Conservation (phyloP, 768 basidiomycete genomes). For the Terana coerulea region DNA sequence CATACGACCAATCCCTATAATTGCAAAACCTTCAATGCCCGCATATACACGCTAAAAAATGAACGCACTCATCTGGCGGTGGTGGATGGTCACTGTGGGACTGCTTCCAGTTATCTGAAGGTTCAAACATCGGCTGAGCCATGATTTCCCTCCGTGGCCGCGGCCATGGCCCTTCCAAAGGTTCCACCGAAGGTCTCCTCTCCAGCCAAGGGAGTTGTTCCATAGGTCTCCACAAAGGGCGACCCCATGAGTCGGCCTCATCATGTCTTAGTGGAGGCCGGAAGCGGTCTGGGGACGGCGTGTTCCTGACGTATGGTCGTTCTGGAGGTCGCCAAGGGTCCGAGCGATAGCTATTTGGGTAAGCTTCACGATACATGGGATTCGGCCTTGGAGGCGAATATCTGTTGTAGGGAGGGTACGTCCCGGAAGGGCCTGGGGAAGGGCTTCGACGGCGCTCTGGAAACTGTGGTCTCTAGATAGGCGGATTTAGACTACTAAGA, state of each 20-base stretch:
- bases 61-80: constrained; percentile 9
- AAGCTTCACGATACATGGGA: constrained; percentile 35
- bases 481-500: background rate
- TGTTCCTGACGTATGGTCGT: constrained; percentile 31
- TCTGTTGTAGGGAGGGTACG: constrained; percentile 44
- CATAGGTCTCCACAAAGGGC: constrained; percentile 38
- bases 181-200: constrained; percentile 31
- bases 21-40: background rate
- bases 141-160: constrained; percentile 35
- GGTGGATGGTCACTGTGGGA: constrained; percentile 27
- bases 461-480: constrained; percentile 9
- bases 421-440: constrained; percentile 33
- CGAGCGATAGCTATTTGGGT: constrained; percentile 38
- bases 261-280: constrained; percentile 34
- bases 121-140: constrained; percentile 63
- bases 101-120: constrained; percentile 70
- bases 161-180: constrained; percentile 17
- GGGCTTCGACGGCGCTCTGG: constrained; percentile 10
- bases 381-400: constrained; percentile 42
- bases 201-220: constrained; percentile 37
- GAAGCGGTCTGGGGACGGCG: constrained; percentile 53
- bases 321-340: constrained; percentile 32
- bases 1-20: constrained; percentile 9
- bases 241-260: constrained; percentile 47
- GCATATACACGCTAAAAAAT: background rate